Percentiles rank a stretch among this genome's conserved stretches.
These are phyloP conservation scores for Dioszegia hungarica DNA, from an alignment of 768 basidiomycete genomes.

Conservation along the genomic window DNA sequence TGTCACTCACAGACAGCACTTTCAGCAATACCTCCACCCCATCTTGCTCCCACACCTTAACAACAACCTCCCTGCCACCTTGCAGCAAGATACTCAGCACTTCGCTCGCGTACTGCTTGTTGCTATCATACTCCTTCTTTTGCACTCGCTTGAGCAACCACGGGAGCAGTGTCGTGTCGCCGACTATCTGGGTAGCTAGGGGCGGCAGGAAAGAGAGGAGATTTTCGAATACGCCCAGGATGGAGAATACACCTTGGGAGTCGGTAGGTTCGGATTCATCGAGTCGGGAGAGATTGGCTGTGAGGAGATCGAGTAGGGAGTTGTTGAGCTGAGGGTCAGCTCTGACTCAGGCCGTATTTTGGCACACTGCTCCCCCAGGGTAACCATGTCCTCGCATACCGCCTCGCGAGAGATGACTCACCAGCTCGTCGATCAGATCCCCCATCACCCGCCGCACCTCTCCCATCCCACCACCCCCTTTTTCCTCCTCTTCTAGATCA, in stretches of 20 bases:
- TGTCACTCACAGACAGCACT: constrained; percentile 76
- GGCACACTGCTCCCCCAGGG: too few relatives aligned
- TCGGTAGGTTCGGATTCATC: constrained; percentile 89
- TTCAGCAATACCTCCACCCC: constrained; percentile 74
- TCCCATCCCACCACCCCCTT: constrained; percentile 52
- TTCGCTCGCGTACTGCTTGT: constrained; percentile 88
- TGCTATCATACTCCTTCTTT: constrained; percentile 73
- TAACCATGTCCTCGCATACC: too few relatives aligned
- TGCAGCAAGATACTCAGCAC: constrained; percentile 86
- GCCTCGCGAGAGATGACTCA: constrained; percentile 54
- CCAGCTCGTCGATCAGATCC: constrained; percentile 66
- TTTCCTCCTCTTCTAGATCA: constrained; percentile 59
- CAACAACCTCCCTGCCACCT: constrained; percentile 63
- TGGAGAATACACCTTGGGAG: constrained; percentile 84
- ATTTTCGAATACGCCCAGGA: constrained; percentile 93
- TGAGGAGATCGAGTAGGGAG: constrained; percentile 78
- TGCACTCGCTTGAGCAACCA: constrained; percentile 78
- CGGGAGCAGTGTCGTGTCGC: constrained; percentile 66
- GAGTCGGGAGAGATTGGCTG: constrained; percentile 80
- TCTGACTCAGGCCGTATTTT: neutral
- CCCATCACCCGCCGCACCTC: constrained; percentile 65
- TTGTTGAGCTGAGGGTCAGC: constrained; percentile 61
- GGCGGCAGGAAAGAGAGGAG: constrained; percentile 77
- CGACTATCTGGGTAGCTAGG: constrained; percentile 64
- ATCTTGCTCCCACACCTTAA: constrained; percentile 64